Conservation (phyloP, 352 stramenopile species). For the Aphanomyces astaci region DNA sequence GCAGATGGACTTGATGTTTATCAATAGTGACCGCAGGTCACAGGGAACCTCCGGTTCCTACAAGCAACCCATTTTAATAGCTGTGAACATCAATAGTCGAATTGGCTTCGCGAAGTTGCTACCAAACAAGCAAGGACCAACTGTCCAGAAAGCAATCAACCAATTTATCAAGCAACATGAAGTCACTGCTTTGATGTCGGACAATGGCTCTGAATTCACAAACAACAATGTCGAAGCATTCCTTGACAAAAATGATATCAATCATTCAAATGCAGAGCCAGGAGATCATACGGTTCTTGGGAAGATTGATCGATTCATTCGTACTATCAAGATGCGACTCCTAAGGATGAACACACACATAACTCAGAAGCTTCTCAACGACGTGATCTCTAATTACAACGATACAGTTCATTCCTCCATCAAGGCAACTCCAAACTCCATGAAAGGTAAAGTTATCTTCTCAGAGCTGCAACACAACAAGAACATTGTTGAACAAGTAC, state of each 20-base stretch:
- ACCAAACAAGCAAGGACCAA: constrained; percentile 30
- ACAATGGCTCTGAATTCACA: constrained; percentile 38
- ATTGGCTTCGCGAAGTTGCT: constrained; percentile 36
- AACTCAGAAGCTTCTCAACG: constrained; percentile 26
- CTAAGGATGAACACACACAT: constrained; percentile 26
- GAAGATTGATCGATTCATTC: constrained; percentile 41
- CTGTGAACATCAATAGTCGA: constrained; percentile 13
- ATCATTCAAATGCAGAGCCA: constrained; percentile 35
- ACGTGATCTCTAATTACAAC: constrained; percentile 37
- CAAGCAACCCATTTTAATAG: constrained; percentile 20
- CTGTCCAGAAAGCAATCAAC: constrained; percentile 28
- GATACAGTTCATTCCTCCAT: constrained; percentile 30
- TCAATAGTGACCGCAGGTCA: too few relatives aligned
- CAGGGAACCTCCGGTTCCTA: too few relatives aligned
- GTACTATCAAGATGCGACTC: constrained; percentile 33
- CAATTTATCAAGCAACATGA: constrained; percentile 27
- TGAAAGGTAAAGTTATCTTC: constrained; percentile 28
- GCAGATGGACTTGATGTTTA: constrained; percentile 23
- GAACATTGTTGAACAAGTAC: not conserved
- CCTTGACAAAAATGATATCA: constrained; percentile 31
- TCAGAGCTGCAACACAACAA: constrained; percentile 14
- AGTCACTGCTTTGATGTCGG: constrained; percentile 29
- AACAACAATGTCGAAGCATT: constrained; percentile 28
- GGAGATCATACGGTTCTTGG: constrained; percentile 35
- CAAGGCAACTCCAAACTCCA: constrained; percentile 26